Percentiles rank a stretch among this genome's conserved stretches.
These are phyloP conservation scores for Diaporthe nobilis DNA, from an alignment of 2,329 filamentous ascomycete species.

Conservation along the genomic window DNA sequence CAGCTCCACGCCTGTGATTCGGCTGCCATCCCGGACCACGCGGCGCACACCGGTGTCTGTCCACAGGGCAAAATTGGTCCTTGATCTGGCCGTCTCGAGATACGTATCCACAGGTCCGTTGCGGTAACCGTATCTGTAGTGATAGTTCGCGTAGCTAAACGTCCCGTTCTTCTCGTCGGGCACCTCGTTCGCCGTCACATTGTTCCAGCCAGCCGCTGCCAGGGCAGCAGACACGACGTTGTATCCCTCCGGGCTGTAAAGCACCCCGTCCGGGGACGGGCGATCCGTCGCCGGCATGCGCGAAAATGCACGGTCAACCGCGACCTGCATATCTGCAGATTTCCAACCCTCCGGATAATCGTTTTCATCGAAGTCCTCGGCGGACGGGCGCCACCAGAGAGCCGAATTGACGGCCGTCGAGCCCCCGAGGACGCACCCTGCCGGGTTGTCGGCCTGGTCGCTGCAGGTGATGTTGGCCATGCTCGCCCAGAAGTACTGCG, in stretches of 20 bases:
- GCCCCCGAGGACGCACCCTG: constrained; percentile 79
- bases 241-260: constrained; percentile 68
- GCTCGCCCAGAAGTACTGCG: constrained; percentile 78
- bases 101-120: constrained; percentile 78
- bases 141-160: constrained; percentile 73
- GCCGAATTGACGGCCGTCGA: constrained; percentile 77
- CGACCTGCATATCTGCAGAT: constrained; percentile 67
- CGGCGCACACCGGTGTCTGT: constrained; percentile 73
- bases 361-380: constrained; percentile 64
- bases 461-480: constrained; percentile 75
- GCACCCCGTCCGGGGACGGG: constrained; percentile 72
- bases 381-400: constrained; percentile 69
- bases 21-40: constrained; percentile 69
- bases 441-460: constrained; percentile 78
- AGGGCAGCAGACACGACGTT: constrained; percentile 70
- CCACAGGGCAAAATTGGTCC: constrained; percentile 73
- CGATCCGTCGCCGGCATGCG: constrained; percentile 74
- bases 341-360: constrained; percentile 78
- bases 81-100: constrained; percentile 69
- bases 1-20: constrained; percentile 73
- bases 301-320: constrained; percentile 71
- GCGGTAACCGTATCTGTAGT: constrained; percentile 73
- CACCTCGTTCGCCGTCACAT: constrained; percentile 68
- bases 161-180: constrained; percentile 74
- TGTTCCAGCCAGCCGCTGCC: constrained; percentile 68